phyloP scores from a whole-genome alignment of 805 yeast genomes.

The Novakomyces olei region DNA sequence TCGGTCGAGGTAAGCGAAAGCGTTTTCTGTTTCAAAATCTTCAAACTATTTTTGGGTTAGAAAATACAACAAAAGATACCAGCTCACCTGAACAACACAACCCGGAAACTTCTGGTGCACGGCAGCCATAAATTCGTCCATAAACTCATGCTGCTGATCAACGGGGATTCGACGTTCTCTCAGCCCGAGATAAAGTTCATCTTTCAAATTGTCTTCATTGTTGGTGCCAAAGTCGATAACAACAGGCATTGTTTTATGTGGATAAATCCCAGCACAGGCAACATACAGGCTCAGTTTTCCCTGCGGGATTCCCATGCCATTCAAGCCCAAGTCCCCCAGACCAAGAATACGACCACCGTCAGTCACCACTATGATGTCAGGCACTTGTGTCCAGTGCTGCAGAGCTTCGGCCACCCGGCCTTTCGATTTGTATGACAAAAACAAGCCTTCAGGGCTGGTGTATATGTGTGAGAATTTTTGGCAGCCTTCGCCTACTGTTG shows the following conservation, averaged over 20 bases:
- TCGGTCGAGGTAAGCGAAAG: constrained; percentile 47
- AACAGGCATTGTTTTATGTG: constrained; percentile 63
- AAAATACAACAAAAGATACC: too few species aligned
- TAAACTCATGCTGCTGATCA: neutral
- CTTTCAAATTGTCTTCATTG: constrained; percentile 36
- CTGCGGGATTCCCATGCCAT: constrained; percentile 60
- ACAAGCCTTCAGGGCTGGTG: neutral
- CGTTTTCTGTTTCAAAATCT: constrained; percentile 69
- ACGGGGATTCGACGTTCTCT: neutral
- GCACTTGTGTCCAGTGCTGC: neutral
- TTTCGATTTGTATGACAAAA: neutral
- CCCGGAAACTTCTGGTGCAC: constrained; percentile 50
- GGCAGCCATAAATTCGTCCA: neutral
- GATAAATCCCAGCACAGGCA: constrained; percentile 69
- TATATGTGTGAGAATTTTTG: neutral
- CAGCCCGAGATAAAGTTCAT: neutral
- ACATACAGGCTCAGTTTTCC: constrained; percentile 72
- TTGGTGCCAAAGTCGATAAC: constrained; percentile 68
- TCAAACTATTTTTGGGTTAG: too few species aligned
- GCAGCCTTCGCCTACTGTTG: neutral
- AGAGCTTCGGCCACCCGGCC: neutral
- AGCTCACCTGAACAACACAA: constrained; percentile 65
- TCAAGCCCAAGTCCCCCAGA: constrained; percentile 78
- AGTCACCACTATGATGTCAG: constrained; percentile 35
- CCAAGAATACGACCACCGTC: constrained; percentile 80